Evolutionary conservation across 768 basidiomycete species (phyloP), one percentile per base, ranked within the genome.

Genomic region (Kwoniella heveanensis): DNA sequence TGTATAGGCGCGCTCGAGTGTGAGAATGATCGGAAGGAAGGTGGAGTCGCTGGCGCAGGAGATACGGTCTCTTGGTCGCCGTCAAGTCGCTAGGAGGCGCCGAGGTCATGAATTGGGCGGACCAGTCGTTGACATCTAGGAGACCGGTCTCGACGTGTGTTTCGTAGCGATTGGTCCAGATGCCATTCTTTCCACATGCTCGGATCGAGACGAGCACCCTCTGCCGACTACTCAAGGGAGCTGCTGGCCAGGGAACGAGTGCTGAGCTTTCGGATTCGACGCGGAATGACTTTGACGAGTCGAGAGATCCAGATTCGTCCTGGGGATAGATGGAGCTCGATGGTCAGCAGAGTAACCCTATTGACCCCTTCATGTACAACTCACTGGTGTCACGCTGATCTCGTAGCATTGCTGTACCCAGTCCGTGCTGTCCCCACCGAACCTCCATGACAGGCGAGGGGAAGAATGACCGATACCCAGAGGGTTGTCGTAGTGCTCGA

Each of bases 361-460:
- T n/a, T n/a, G n/a, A n/a, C n/a, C n/a, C n/a, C n/a, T n/a, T 36
- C 39, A 8, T 44, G 39, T 9, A 44, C 2, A 30, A 78, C 32
- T 25, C 48, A 59, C 57, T 25, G 13, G 15, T 0, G 15, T 13
- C 0, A 59, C 17, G 10, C 24, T 17, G 29, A 59, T 59, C 30
- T 57, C 64, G 54, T 73, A 73, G 17, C 58, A 50, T 19, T 36
- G 17, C 51, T 73, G 71, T 6, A 17, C 17, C 71, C 71, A 73
- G 46, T 69, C 67, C 8, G 2, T 39, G 1, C 56, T 53, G 22
- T 13, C 25, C 3, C 56, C 55, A 4, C 29, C 19, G 39, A 68
- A 68, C 12, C 61, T 62, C 71, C 71, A 73, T 8, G 66, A 63
- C 17, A 73, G 51, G 29, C 69, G 21, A 58, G 69, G 69, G 6